Evolutionary conservation across 2,329 filamentous ascomycete genomes (phyloP).

Genomic region (Colletotrichum sojae): DNA sequence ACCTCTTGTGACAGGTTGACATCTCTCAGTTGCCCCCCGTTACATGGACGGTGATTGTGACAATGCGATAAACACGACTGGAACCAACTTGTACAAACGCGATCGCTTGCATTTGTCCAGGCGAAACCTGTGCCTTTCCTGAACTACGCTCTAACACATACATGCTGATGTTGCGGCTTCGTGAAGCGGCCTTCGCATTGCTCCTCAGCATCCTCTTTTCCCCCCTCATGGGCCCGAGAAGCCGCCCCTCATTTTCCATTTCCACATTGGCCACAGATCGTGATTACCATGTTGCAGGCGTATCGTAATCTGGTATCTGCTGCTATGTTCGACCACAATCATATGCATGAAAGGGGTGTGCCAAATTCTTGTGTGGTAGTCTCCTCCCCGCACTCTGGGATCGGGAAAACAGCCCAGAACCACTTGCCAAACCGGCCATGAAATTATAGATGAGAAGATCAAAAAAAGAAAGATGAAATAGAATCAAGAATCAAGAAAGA

Average conservation of each 20-base stretch:
- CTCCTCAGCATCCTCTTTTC: conserved; percentile 15
- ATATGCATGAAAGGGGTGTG: conserved; percentile 38
- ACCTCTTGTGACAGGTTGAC: no score
- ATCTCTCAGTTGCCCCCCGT: no score
- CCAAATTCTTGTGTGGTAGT: conserved; percentile 35
- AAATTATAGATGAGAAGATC: conserved; percentile 41
- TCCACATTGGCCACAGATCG: conserved; percentile 37
- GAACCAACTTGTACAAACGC: conserved; percentile 12
- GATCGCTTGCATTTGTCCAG: conserved; percentile 38
- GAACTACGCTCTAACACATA: conserved; percentile 39
- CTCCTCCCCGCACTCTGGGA: conserved; percentile 32
- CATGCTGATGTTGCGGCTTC: conserved; percentile 32
- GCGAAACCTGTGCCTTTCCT: conserved; percentile 30
- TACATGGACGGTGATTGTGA: neutral
- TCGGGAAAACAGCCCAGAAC: conserved; percentile 36
- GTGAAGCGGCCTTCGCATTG: conserved; percentile 12
- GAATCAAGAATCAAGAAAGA: conserved; percentile 40
- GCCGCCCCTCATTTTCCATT: conserved; percentile 25
- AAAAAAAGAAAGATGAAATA: conserved; percentile 38
- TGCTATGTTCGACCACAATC: conserved; percentile 41
- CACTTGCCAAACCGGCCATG: conserved; percentile 36
- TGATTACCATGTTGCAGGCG: conserved; percentile 35
- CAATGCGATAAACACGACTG: neutral
- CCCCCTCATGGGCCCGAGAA: conserved; percentile 1
- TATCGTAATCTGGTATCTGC: conserved; percentile 38